Evolutionary conservation across 768 basidiomycete genomes (phyloP).

Genomic region (Boletus rubropictus): DNA sequence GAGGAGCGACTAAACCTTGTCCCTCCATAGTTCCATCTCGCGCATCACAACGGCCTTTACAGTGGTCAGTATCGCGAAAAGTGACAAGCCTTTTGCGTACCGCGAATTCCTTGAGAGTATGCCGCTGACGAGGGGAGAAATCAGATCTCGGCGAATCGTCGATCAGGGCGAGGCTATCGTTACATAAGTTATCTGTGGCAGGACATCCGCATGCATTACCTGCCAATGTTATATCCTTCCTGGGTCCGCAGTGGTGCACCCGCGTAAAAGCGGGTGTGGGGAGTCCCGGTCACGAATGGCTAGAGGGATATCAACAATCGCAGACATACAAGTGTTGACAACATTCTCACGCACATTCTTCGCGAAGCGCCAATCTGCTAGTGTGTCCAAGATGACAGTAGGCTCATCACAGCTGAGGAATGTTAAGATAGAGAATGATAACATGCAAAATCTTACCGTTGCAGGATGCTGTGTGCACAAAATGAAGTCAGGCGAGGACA

Average conservation of each 20-base stretch:
- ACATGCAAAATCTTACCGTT: slow-evolving; percentile 42
- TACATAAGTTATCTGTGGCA: slow-evolving; percentile 1
- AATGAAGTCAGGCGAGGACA: slow-evolving; percentile 62
- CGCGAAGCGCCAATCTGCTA: slow-evolving; percentile 81
- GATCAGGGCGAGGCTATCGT: slow-evolving; percentile 66
- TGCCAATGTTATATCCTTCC: slow-evolving; percentile 88
- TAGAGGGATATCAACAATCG: slow-evolving; percentile 24
- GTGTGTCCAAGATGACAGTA: slow-evolving; percentile 75
- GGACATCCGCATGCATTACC: slow-evolving; percentile 38
- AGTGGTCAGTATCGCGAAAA: slow-evolving; percentile 3
- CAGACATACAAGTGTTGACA: not conserved
- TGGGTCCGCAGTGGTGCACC: slow-evolving; percentile 85
- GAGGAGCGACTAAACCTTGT: slow-evolving; percentile 52
- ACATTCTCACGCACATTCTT: slow-evolving; percentile 55
- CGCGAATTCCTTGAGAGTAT: slow-evolving; percentile 93
- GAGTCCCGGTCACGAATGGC: slow-evolving; percentile 65
- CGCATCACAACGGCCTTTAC: slow-evolving; percentile 77
- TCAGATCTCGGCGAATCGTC: slow-evolving; percentile 79
- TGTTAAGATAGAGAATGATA: slow-evolving; percentile 1
- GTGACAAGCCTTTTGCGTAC: slow-evolving; percentile 23
- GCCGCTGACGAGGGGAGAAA: slow-evolving; percentile 82
- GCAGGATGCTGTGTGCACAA: slow-evolving; percentile 78
- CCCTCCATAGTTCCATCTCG: slow-evolving; percentile 93
- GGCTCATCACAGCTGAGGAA: slow-evolving; percentile 72
- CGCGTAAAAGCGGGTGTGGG: slow-evolving; percentile 82